Percentiles rank a stretch among this genome's conserved stretches.
Evolutionary conservation across 2,329 filamentous ascomycete genomes (phyloP).

Genomic region (Diaporthe batatas): DNA sequence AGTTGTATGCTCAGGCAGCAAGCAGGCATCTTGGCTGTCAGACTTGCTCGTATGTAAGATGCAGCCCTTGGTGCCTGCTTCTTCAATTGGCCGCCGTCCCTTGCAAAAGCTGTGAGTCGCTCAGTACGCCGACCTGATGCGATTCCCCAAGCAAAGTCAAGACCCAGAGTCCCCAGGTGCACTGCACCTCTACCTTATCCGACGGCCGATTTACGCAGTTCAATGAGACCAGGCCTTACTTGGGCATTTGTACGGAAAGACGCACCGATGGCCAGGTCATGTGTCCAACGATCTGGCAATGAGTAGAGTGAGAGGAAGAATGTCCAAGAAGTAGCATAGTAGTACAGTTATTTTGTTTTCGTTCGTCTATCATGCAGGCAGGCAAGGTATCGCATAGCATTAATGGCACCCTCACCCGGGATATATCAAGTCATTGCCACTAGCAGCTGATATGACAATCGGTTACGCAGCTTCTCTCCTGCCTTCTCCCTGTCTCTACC

Average conservation of each 20-base stretch:
- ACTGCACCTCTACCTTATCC: no score
- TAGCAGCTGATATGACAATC: constrained; percentile 33
- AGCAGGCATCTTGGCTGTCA: no score
- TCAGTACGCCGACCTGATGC: not conserved
- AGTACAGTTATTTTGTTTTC: constrained; percentile 32
- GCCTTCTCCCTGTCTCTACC: not conserved
- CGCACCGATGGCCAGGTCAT: no score
- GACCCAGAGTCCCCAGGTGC: no score
- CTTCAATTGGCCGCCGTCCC: not conserved
- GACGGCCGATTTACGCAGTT: no score
- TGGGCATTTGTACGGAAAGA: no score
- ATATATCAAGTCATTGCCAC: constrained; percentile 33
- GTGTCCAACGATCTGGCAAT: no score
- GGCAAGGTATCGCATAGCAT: constrained; percentile 28
- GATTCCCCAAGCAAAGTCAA: not conserved
- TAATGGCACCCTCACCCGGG: constrained; percentile 23
- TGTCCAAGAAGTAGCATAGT: constrained; percentile 33
- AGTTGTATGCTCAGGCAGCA: no score
- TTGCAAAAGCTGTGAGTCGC: not conserved
- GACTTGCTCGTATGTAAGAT: no score
- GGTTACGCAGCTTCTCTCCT: constrained; percentile 10
- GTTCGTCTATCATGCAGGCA: constrained; percentile 33
- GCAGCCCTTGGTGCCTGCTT: no score
- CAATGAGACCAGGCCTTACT: no score
- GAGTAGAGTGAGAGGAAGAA: not conserved